Evolutionary conservation across 345 rosid species (phyloP), one percentile per base, ranked within the genome.

Genomic region (Camelina hispida): DNA sequence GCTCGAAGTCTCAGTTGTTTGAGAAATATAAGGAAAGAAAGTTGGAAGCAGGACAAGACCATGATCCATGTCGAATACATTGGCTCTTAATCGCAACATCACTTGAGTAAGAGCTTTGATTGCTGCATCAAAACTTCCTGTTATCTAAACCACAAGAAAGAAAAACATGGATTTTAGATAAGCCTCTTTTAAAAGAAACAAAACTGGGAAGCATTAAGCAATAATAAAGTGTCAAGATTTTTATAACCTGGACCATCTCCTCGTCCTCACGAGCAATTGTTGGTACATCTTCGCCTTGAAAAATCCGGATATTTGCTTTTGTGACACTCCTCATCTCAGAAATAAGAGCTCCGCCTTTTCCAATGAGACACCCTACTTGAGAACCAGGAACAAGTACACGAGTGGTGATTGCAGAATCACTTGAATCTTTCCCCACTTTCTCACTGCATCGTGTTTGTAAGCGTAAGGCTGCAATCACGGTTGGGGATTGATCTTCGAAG

Each of bases 311-410:
- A 72, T 72, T 81, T 13, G 88, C 91, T 71, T 79, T 85, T 17
- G 91, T 87, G 28, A 71, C 66, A 52, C 77, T 81, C 82, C 91
- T 83, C 89, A 87, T 87, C 84, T 87, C 88, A 28, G 84, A 83
- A 66, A 87, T 84, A 74, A 87, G 83, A 44, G 86, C 82, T 73
- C 94, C 94, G 30, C 94, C 88, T 74, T 86, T 85, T 52, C 94
- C 94, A 61, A 89, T 85, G 50, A 89, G 94, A 74, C 94, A 89
- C 44, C 90, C 90, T 67, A 87, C 85, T 69, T 83, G 87, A 52
- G 87, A 83, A 68, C 88, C 80, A 6, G 94, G 89, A 32, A 89
- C 87, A 69, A 89, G 87, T 60, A 89, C 71, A 51, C 87, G 90
- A 32, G 90, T 89, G 14, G 87, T 83, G 74, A 83, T 80, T 52